Percentiles rank a stretch among this genome's conserved stretches.
These are phyloP conservation scores for Fusarium zealandicum DNA, from an alignment of 2,329 filamentous ascomycete species.

Conservation along the genomic window DNA sequence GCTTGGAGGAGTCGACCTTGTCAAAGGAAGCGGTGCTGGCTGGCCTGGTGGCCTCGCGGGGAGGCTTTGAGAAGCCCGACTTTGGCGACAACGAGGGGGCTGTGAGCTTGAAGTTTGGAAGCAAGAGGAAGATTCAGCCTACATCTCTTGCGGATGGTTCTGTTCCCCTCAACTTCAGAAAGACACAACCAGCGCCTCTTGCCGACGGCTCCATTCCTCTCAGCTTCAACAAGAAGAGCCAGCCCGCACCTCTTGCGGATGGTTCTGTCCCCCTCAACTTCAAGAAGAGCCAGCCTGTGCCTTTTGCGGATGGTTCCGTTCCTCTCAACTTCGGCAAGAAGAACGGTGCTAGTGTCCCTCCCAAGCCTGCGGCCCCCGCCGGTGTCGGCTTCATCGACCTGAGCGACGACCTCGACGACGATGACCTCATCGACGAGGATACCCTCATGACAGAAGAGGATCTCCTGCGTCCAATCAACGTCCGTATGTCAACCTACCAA, in stretches of 20 bases:
- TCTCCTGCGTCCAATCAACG: conserved; percentile 75
- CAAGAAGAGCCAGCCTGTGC: conserved; percentile 42
- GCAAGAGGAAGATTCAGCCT: conserved; percentile 44
- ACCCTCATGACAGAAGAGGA: conserved; percentile 86
- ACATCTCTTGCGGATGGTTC: conserved; percentile 32
- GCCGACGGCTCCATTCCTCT: neutral
- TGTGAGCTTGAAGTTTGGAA: conserved; percentile 55
- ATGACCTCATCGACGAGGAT: conserved; percentile 92
- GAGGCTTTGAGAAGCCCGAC: conserved; percentile 78
- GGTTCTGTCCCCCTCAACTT: conserved; percentile 52
- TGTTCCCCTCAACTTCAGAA: conserved; percentile 50
- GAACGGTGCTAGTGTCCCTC: conserved; percentile 50
- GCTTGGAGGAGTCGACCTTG: conserved; percentile 50
- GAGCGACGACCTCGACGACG: conserved; percentile 71
- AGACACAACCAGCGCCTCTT: neutral
- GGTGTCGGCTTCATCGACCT: conserved; percentile 75
- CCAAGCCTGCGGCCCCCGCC: conserved; percentile 53
- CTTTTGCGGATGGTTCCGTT: conserved; percentile 36
- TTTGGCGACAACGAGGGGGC: conserved; percentile 64
- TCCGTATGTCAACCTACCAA: conserved; percentile 69
- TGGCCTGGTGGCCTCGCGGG: conserved; percentile 70
- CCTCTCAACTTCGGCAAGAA: conserved; percentile 51
- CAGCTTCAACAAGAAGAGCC: conserved; percentile 44
- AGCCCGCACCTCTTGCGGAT: conserved; percentile 25
- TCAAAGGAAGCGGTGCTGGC: conserved; percentile 81